Evolutionary conservation across 306 rosid species (phyloP).

Genomic region (Vigna angularis): DNA sequence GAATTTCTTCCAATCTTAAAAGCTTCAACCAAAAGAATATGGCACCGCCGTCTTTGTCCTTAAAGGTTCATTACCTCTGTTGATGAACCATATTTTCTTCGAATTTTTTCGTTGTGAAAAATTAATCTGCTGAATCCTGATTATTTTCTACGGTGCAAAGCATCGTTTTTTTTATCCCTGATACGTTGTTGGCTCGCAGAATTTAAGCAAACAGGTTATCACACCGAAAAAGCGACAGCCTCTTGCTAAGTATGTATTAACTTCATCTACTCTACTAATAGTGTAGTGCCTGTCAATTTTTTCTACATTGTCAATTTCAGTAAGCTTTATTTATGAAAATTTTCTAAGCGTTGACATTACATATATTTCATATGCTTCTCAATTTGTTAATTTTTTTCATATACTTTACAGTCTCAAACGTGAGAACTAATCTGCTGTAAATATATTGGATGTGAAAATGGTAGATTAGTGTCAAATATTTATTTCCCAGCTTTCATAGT

Average conservation of each 20-base stretch:
- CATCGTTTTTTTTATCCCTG: background rate
- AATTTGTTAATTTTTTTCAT: background rate
- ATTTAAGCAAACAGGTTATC: conserved; percentile 36
- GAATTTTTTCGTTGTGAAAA: conserved; percentile 6
- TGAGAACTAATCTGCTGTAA: background rate
- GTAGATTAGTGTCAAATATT: conserved; percentile 11
- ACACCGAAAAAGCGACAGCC: conserved; percentile 54
- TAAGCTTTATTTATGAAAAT: conserved; percentile 13
- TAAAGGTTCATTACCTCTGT: conserved; percentile 62
- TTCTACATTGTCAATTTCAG: conserved; percentile 18
- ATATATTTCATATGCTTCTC: background rate
- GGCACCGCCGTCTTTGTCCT: conserved; percentile 44
- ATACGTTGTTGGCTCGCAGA: conserved; percentile 62
- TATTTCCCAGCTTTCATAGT: background rate
- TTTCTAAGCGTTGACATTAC: background rate
- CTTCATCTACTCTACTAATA: conserved; percentile 7
- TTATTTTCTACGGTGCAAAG: conserved; percentile 36
- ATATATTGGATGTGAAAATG: conserved; percentile 11
- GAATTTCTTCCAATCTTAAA: conserved; percentile 54
- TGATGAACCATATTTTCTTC: background rate
- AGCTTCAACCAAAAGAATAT: conserved; percentile 49
- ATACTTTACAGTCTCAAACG: background rate
- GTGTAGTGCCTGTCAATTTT: background rate
- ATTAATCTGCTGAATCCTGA: background rate
- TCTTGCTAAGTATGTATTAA: conserved; percentile 55